phyloP scores from a whole-genome alignment of 2,329 filamentous ascomycete genomes.

The Verticillium nubilum region DNA sequence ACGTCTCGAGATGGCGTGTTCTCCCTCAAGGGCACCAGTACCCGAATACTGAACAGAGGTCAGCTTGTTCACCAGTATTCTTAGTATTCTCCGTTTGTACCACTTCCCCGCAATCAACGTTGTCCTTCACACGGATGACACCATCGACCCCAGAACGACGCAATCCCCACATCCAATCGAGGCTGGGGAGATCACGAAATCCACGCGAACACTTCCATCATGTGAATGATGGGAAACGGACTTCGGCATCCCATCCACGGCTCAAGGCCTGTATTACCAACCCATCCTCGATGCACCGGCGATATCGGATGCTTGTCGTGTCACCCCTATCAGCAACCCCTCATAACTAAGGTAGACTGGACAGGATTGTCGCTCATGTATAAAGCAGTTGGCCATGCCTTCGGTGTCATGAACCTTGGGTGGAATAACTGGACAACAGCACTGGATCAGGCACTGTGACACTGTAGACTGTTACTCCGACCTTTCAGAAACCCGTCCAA shows the following conservation, averaged over 20 bases:
- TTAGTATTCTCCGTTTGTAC: not conserved
- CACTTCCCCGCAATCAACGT: not conserved
- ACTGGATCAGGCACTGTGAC: too few relatives aligned
- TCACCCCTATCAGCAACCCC: not conserved
- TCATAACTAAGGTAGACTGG: not conserved
- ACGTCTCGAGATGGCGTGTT: not conserved
- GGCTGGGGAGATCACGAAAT: slow-evolving; percentile 10
- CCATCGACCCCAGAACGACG: slow-evolving; percentile 7
- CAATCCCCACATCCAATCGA: slow-evolving; percentile 1
- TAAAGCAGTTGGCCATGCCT: not conserved
- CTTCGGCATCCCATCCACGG: not conserved
- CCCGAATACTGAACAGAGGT: not conserved
- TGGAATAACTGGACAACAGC: too few relatives aligned
- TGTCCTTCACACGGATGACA: slow-evolving; percentile 1
- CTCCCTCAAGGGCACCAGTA: not conserved
- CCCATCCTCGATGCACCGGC: not conserved
- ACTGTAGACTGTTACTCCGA: too few relatives aligned
- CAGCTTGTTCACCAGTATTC: not conserved
- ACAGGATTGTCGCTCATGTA: not conserved
- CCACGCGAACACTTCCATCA: slow-evolving; percentile 5
- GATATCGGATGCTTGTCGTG: not conserved
- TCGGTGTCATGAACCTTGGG: not conserved
- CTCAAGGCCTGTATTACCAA: not conserved
- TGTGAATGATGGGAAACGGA: not conserved
- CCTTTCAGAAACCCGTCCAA: too few relatives aligned